These are phyloP conservation scores for Solanum bulbocastanum DNA, from an alignment of 257 asterid species.

Conservation along the genomic window DNA sequence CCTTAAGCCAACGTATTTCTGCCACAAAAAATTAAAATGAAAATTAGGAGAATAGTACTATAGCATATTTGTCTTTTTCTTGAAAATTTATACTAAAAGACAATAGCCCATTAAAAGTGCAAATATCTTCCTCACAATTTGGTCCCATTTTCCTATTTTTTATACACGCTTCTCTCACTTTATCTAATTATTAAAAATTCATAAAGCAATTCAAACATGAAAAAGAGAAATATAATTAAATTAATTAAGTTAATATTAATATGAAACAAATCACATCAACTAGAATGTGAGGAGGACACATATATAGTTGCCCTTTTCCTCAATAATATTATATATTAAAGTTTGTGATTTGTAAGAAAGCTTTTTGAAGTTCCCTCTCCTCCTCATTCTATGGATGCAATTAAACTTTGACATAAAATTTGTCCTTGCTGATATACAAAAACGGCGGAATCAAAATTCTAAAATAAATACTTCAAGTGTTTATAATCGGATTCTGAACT, in stretches of 20 bases:
- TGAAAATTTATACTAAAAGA: neutral
- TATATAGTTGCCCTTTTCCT: neutral
- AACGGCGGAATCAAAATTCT: neutral
- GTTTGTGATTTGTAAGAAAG: neutral
- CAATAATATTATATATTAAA: neutral
- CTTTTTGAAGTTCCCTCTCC: neutral
- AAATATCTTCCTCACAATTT: constrained; percentile 24
- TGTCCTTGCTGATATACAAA: neutral
- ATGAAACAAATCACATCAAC: constrained; percentile 5
- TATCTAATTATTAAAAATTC: neutral
- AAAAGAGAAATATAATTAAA: neutral
- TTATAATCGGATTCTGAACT: neutral
- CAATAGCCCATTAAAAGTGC: constrained; percentile 6
- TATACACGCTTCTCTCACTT: neutral
- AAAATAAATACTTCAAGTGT: too few species aligned
- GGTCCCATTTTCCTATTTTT: neutral
- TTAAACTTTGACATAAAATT: constrained; percentile 20
- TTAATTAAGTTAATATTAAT: neutral
- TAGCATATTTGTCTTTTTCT: neutral
- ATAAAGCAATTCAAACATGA: neutral
- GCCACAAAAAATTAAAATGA: constrained; percentile 8
- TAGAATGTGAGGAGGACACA: constrained; percentile 10
- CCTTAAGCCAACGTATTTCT: constrained; percentile 3
- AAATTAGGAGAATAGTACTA: neutral
- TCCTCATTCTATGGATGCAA: constrained; percentile 23